A percentile compares a stretch with the other conserved stretches of the same genome.
These are phyloP conservation scores for Bacidia gigantensis DNA, from an alignment of 495 filamentous ascomycete species.

Conservation along the genomic window DNA sequence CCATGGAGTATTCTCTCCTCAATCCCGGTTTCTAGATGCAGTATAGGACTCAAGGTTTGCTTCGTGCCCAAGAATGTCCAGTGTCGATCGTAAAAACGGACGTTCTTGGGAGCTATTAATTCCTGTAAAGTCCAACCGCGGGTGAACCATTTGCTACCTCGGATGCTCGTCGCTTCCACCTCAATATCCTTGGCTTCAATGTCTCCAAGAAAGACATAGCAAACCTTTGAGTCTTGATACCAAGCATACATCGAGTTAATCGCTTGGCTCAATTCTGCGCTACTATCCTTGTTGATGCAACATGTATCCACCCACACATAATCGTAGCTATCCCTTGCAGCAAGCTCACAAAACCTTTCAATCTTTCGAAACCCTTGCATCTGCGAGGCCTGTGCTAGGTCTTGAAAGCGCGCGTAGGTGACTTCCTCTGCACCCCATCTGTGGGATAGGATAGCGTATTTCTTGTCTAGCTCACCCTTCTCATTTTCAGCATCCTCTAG, in stretches of 20 bases:
- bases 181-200: background rate
- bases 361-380: constrained; percentile 21
- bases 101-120: background rate
- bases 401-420: constrained; percentile 10
- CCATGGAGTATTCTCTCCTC: background rate
- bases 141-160: background rate
- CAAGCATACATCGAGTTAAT: background rate
- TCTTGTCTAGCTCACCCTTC: constrained; percentile 3
- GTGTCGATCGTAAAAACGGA: background rate
- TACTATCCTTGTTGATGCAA: constrained; percentile 26
- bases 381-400: constrained; percentile 3
- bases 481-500: background rate
- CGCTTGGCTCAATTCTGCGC: background rate
- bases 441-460: constrained; percentile 20
- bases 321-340: constrained; percentile 11
- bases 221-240: background rate
- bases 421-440: constrained; percentile 4
- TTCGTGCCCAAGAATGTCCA: background rate
- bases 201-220: background rate
- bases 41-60: background rate
- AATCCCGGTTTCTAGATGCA: background rate
- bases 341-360: constrained; percentile 20
- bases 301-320: constrained; percentile 31
- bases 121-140: background rate
- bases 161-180: background rate